Percentiles rank a stretch among this genome's conserved stretches.
Evolutionary conservation across 495 filamentous ascomycete species (phyloP).

Genomic region (Beverwykella pulmonaria): DNA sequence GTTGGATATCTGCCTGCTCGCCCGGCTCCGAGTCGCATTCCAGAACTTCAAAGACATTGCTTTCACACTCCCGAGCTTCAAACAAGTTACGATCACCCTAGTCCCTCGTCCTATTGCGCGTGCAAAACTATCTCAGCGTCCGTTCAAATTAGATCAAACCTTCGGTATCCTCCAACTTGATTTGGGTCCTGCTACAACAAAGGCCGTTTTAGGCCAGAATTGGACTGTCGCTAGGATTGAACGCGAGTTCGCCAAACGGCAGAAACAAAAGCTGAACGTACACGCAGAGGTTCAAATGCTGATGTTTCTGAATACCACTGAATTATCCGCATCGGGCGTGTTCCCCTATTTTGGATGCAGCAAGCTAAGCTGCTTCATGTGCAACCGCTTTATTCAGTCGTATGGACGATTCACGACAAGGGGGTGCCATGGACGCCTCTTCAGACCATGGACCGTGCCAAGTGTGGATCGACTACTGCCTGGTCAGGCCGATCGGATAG

Average conservation of each 20-base stretch:
- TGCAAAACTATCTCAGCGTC: constrained; percentile 36
- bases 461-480: constrained; percentile 36
- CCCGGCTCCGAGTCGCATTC: constrained; percentile 41
- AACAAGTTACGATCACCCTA: constrained; percentile 38
- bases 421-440: constrained; percentile 44
- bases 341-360: constrained; percentile 44
- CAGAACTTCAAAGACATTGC: constrained; percentile 41
- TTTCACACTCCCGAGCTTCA: constrained; percentile 41
- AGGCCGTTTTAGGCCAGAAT: constrained; percentile 38
- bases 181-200: constrained; percentile 33
- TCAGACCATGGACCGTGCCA: constrained; percentile 43
- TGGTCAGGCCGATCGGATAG: constrained; percentile 37
- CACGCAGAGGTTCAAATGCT: constrained; percentile 45
- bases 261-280: constrained; percentile 41
- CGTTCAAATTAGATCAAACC: constrained; percentile 41
- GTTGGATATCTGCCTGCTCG: constrained; percentile 40
- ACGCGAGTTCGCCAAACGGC: constrained; percentile 40
- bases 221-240: constrained; percentile 39
- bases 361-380: constrained; percentile 45
- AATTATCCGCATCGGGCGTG: constrained; percentile 29
- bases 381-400: constrained; percentile 39
- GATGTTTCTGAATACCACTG: constrained; percentile 37
- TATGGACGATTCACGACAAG: constrained; percentile 40
- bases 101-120: constrained; percentile 31
- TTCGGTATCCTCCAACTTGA: constrained; percentile 39